Evolutionary conservation across 257 asterid genomes (phyloP).

Genomic region (Nicotiana noctiflora): DNA sequence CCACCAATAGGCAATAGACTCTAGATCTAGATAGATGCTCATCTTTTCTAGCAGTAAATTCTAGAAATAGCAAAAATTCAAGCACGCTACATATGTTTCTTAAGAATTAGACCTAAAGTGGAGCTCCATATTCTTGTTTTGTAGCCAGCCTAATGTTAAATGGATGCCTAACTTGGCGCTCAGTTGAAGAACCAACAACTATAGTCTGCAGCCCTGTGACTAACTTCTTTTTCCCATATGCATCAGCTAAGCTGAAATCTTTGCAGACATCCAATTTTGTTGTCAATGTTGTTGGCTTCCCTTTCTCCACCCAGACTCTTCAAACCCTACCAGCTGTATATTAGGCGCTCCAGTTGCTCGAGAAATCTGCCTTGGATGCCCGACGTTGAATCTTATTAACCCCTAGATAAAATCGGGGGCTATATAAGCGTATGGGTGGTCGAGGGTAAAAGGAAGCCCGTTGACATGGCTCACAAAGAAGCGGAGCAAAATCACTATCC

Average conservation of each 20-base stretch:
- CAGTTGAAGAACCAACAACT: constrained; percentile 18
- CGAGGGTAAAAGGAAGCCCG: no score
- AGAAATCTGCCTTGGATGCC: no score
- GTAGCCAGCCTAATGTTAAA: constrained; percentile 7
- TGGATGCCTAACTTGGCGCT: constrained; percentile 15
- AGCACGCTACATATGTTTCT: neutral
- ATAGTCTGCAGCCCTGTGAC: constrained; percentile 13
- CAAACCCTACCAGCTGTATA: constrained; percentile 23
- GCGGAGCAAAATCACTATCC: no score
- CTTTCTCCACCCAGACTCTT: constrained; percentile 16
- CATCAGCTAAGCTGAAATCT: constrained; percentile 22
- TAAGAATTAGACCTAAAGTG: neutral
- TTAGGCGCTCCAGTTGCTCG: constrained; percentile 8
- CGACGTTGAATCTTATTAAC: no score
- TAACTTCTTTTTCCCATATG: constrained; percentile 20
- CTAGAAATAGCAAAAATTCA: neutral
- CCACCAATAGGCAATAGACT: no score
- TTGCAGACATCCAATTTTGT: constrained; percentile 20
- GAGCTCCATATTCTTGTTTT: neutral
- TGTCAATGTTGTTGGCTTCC: constrained; percentile 1
- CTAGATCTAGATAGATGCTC: neutral
- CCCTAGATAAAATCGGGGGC: no score
- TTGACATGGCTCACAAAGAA: no score
- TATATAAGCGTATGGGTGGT: no score
- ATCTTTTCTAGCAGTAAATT: neutral